Evolutionary conservation across 208 protist species (phyloP).

Genomic region (Acanthamoeba lenticulata): DNA sequence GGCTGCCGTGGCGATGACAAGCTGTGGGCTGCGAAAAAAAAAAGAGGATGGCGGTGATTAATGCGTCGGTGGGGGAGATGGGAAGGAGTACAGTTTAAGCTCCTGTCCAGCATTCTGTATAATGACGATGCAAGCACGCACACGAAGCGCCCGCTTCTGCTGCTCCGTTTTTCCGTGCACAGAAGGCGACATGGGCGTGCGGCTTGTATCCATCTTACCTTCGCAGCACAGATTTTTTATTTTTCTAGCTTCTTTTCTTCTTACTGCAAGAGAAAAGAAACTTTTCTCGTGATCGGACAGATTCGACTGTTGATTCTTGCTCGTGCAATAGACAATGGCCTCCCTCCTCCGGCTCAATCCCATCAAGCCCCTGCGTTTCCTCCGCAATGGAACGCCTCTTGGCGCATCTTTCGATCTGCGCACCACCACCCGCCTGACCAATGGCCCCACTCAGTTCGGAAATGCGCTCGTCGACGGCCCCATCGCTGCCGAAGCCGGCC

Average conservation of each 20-base stretch:
- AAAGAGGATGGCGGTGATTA: background rate
- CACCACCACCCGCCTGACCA: background rate
- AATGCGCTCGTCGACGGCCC: background rate
- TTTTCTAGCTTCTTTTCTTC: background rate
- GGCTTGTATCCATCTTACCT: background rate
- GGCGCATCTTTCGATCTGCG: conserved; percentile 11
- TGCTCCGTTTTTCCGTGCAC: background rate
- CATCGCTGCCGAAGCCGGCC: background rate
- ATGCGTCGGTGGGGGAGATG: background rate
- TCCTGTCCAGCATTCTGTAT: conserved; percentile 14
- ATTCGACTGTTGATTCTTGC: too few species aligned
- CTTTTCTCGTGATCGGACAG: background rate
- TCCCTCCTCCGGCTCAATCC: conserved; percentile 23
- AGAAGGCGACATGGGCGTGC: background rate
- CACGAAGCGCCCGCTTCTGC: background rate
- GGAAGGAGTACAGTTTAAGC: background rate
- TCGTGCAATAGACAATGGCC: conserved; percentile 16
- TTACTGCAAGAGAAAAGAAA: background rate
- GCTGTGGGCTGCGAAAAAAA: conserved; percentile 75
- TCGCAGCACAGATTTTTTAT: too few species aligned
- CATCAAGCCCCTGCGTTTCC: conserved; percentile 30
- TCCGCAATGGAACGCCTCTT: background rate
- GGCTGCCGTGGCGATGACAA: conserved; percentile 86
- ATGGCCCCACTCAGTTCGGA: conserved; percentile 1
- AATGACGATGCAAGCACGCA: conserved; percentile 10